These are phyloP conservation scores for Yamadazyma phyllophila DNA, from an alignment of 805 yeast genomes.

Conservation along the genomic window DNA sequence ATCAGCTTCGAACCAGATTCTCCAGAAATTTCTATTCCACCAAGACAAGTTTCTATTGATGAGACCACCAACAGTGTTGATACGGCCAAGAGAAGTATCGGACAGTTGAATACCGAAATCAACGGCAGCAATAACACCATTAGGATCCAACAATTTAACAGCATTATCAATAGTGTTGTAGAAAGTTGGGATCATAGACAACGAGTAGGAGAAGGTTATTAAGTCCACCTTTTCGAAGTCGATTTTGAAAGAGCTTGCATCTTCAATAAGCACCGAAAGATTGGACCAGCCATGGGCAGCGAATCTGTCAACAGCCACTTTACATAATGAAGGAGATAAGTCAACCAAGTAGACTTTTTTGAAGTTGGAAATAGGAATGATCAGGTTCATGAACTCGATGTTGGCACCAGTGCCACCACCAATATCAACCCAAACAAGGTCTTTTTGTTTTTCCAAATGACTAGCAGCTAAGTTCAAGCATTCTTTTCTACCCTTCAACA, in stretches of 20 bases:
- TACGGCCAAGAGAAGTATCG: constrained; percentile 63
- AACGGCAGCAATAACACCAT: constrained; percentile 67
- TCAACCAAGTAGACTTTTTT: constrained; percentile 71
- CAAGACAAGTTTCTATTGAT: constrained; percentile 71
- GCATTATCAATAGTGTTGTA: constrained; percentile 77
- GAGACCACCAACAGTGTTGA: constrained; percentile 73
- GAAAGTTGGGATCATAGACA: constrained; percentile 83
- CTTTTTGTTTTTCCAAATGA: constrained; percentile 46
- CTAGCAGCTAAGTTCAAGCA: constrained; percentile 59
- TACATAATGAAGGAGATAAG: constrained; percentile 73
- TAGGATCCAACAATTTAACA: constrained; percentile 46
- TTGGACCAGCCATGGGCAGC: constrained; percentile 44
- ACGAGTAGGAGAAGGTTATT: constrained; percentile 74
- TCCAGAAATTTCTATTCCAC: constrained; percentile 79
- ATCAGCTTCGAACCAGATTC: constrained; percentile 85
- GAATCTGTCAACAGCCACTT: constrained; percentile 63
- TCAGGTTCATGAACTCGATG: constrained; percentile 68
- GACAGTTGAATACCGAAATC: constrained; percentile 78
- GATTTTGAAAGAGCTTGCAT: constrained; percentile 68
- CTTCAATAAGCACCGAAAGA: constrained; percentile 68
- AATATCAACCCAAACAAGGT: constrained; percentile 71
- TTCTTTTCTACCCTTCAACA: constrained; percentile 69
- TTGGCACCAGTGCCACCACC: constrained; percentile 89
- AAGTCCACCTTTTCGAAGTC: constrained; percentile 55
- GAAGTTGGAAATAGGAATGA: constrained; percentile 51